Base-by-base conservation (phyloP, 164 flowering plant genomes). In the Kingdonia uniflora region DNA sequence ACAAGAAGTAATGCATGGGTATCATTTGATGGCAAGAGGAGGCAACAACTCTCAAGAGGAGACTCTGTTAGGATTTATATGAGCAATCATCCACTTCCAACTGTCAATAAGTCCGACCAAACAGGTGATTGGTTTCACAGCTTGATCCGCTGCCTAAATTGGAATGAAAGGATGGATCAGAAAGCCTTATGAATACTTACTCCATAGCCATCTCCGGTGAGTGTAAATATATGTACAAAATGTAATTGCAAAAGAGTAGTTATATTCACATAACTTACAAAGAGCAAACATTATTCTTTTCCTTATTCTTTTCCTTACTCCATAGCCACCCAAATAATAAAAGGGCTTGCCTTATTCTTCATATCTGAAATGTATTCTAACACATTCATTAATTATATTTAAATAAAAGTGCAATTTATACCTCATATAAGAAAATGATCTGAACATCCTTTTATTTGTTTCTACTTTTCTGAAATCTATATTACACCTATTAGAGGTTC, bases 41-140 rank as follows among this genome's bases (percentile, higher is more conserved):
- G 99, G 66, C 97, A 88, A 69, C 97, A 94, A 55, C 92, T 89
- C 21, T 94, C 92, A 5, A 76, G 87, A 64, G 99, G 96, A 54
- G 84, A 92, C 60, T 86, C 96, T 0, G 84, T 94, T 19, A 65
- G 76, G 54, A 87, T 94, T 73, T 76, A 22, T 10, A 89, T 94
- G 99, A 94, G 99, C 69, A 65, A 81, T 69, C 96, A 89, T 59
- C 99, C 99, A 11, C 80, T 94, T 25, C 99, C 99, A 39, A 94
- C 99, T 0, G 95, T 94, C 57, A 94, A 94, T 75, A 94, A 94
- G 62, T 71, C 60, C 16, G 99, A 94, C 66, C 99, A 89, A 74
- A 94, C 99, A 11, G 89, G 99, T 56, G 99, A 89, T 59, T 94
- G 99, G 99, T 94, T 94, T 71, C 87, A 47, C 64, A 94, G 99